Base-by-base conservation (phyloP, 257 asterid genomes). In the Solanum sitiens region DNA sequence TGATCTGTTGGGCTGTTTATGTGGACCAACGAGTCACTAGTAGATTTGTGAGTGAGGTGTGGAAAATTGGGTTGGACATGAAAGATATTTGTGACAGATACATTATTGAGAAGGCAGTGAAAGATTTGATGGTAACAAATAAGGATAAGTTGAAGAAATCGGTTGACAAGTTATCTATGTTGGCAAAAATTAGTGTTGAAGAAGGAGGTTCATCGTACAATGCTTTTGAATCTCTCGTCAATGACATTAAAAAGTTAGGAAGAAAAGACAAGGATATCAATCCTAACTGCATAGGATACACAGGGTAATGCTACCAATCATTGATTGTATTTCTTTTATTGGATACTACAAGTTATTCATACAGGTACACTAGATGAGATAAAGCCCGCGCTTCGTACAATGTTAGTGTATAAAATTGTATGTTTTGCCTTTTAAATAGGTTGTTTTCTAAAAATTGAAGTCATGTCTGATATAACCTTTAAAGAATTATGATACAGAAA, bases 61-160 rank as follows among this genome's bases (percentile, higher is more conserved):
- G 97, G 97, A 92, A 87, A 89, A 89, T 90, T 21, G 95, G 97
- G 44, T 40, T 94, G 88, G 97, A 94, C 85, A 94, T 94, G 85
- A 94, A 94, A 65, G 97, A 93, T 63, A 89, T 87, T 0, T 93
- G 94, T 44, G 93, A 92, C 56, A 87, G 94, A 71, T 25, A 40
- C 8, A 27, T 84, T 7, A 68, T 94, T 50, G 93, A 91, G 89
- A 89, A 87, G 87, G 86, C 61, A 83, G 89, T 93, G 3, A 90
- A 89, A 77, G 94, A 94, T 4, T 37, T 94, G 0, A 91, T 94
- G 94, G 89, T 88, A 8, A 83, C n/a, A 44, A 91, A 91, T 73
- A 91, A 88, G 56, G 92, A 89, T 0, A 94, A 92, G 30, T 92
- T 93, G 65, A 56, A 79, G 87, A 42, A 73, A 71, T 89, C 89